These are phyloP conservation scores for Chernovozyma aurita DNA, from an alignment of 1,139 yeast genomes.

Conservation along the genomic window DNA sequence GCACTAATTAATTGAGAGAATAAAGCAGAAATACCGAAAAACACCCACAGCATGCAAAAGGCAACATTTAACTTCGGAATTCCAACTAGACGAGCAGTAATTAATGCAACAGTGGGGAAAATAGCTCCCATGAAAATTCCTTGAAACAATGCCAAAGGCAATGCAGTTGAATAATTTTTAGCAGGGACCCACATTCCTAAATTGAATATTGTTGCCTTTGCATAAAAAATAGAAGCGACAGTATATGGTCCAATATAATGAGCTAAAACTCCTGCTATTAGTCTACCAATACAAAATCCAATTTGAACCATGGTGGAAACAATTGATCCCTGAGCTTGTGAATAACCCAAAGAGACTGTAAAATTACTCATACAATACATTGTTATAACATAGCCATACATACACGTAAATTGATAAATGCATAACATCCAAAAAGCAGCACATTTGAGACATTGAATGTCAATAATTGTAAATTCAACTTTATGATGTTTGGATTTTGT, in stretches of 20 bases:
- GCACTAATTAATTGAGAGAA: constrained; percentile 54
- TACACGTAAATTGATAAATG: constrained; percentile 34
- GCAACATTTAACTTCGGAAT: constrained; percentile 45
- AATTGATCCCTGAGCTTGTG: constrained; percentile 34
- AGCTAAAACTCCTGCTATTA: constrained; percentile 33
- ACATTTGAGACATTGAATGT: constrained; percentile 20
- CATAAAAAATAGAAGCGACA: constrained; percentile 23
- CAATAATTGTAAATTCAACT: constrained; percentile 19
- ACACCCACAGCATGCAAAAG: constrained; percentile 45
- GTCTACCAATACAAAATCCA: constrained; percentile 40
- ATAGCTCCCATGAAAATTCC: constrained; percentile 27
- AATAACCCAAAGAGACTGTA: constrained; percentile 42
- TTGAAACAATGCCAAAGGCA: constrained; percentile 21
- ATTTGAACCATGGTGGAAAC: constrained; percentile 44
- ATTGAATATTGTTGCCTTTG: constrained; percentile 20
- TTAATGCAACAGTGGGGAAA: constrained; percentile 27
- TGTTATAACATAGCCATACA: constrained; percentile 43
- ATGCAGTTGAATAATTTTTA: constrained; percentile 25
- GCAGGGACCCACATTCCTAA: constrained; percentile 37
- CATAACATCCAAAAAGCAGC: constrained; percentile 22
- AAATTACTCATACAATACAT: constrained; percentile 43
- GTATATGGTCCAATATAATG: constrained; percentile 39
- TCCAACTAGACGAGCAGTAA: constrained; percentile 40
- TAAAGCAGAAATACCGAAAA: constrained; percentile 42
- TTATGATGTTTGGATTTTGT: constrained; percentile 12